Evolutionary conservation across 805 yeast genomes (phyloP).

Genomic region (Hanseniaspora vineae): DNA sequence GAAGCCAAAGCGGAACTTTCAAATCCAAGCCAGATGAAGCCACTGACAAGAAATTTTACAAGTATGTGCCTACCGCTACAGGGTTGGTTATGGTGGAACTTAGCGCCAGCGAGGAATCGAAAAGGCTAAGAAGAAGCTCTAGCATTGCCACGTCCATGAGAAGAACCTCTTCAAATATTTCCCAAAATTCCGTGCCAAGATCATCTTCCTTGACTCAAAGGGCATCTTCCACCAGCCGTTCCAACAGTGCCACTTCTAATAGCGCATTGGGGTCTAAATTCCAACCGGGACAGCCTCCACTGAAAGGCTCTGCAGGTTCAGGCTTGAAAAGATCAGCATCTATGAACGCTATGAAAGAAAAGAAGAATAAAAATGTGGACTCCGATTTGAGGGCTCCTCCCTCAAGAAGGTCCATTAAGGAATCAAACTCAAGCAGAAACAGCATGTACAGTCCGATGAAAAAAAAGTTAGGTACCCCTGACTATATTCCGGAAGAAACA

Average conservation of each 20-base stretch:
- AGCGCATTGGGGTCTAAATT: too few species aligned
- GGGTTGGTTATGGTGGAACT: constrained; percentile 63
- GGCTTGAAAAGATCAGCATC: background rate
- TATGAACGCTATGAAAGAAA: background rate
- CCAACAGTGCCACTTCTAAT: background rate
- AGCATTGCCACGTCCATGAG: constrained; percentile 1
- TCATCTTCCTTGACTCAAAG: background rate
- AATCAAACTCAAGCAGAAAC: too few species aligned
- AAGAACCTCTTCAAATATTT: constrained; percentile 8
- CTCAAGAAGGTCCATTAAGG: too few species aligned
- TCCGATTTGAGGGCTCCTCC: background rate
- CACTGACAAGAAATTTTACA: constrained; percentile 41
- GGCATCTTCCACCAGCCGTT: background rate
- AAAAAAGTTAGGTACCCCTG: background rate
- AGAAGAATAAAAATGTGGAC: background rate
- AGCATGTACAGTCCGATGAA: background rate
- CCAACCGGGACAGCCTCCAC: too few species aligned
- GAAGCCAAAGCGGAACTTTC: too few species aligned
- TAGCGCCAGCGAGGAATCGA: constrained; percentile 28
- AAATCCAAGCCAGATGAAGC: background rate
- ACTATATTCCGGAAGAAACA: background rate
- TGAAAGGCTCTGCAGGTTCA: background rate
- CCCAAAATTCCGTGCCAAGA: background rate
- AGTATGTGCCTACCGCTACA: constrained; percentile 60
- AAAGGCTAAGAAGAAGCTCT: constrained; percentile 6